Conservation (phyloP, 2,329 filamentous ascomycete genomes). For the Fusarium burgessii region DNA sequence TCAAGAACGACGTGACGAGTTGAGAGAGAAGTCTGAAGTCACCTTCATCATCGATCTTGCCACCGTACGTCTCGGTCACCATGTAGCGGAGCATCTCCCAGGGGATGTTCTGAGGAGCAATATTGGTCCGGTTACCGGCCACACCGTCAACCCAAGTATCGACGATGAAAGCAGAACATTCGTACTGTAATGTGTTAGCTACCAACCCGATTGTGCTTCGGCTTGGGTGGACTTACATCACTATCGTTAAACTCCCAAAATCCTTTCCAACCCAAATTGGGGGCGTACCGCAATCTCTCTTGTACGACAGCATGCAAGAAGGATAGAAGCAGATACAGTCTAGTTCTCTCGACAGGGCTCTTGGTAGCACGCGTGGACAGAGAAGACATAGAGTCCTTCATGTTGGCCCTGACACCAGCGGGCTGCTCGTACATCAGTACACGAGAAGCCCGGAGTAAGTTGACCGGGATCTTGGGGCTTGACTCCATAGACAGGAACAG, state of each 20-base stretch:
- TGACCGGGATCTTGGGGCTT: constrained; percentile 96
- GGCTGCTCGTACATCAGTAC: constrained; percentile 99
- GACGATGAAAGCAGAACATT: constrained; percentile 96
- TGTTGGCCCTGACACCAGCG: constrained; percentile 94
- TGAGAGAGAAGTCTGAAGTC: constrained; percentile 81
- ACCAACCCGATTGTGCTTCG: neutral
- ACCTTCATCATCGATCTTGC: constrained; percentile 92
- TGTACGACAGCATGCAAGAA: constrained; percentile 97
- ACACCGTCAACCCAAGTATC: constrained; percentile 92
- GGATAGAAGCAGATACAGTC: constrained; percentile 89
- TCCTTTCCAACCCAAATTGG: constrained; percentile 94
- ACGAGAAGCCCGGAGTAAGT: constrained; percentile 89
- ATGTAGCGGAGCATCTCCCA: constrained; percentile 96
- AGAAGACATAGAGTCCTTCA: constrained; percentile 95
- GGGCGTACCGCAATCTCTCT: constrained; percentile 93
- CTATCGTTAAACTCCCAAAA: constrained; percentile 99
- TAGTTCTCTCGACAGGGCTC: constrained; percentile 88
- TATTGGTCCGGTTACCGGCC: constrained; percentile 87
- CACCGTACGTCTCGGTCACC: constrained; percentile 94
- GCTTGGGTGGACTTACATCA: constrained; percentile 76
- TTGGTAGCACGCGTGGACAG: constrained; percentile 81
- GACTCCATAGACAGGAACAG: constrained; percentile 99
- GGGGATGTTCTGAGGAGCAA: constrained; percentile 92
- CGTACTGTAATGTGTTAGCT: constrained; percentile 71
- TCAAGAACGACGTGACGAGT: constrained; percentile 83